phyloP scores from a whole-genome alignment of 257 asterid species.

The Lavandula angustifolia region DNA sequence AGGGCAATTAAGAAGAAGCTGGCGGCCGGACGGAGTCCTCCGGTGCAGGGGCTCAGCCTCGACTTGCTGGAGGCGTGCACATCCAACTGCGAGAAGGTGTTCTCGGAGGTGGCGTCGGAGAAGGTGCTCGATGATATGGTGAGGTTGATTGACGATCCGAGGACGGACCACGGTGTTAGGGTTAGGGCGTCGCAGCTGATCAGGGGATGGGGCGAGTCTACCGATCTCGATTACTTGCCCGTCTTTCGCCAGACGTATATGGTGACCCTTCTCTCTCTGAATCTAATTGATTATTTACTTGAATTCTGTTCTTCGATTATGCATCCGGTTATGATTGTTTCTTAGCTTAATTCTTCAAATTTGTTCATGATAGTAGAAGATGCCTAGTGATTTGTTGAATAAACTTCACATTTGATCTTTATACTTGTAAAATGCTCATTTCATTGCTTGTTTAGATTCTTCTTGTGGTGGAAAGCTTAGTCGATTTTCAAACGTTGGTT shows the following conservation, averaged over 20 bases:
- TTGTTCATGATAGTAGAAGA: too few relatives aligned
- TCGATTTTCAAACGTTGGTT: not conserved
- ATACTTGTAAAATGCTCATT: not conserved
- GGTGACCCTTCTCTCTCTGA: slow-evolving; percentile 42
- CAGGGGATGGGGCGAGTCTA: slow-evolving; percentile 87
- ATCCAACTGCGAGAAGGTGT: slow-evolving; percentile 89
- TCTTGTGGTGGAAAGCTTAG: not conserved
- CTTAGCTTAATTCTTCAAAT: slow-evolving; percentile 11
- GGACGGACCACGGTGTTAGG: slow-evolving; percentile 61
- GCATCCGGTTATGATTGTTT: not conserved
- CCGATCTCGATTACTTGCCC: slow-evolving; percentile 81
- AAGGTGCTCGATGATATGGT: slow-evolving; percentile 88
- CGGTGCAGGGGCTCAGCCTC: slow-evolving; percentile 52
- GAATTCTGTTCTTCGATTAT: not conserved
- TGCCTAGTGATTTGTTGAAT: too few relatives aligned
- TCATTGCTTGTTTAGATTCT: slow-evolving; percentile 7
- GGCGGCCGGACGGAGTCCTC: slow-evolving; percentile 46
- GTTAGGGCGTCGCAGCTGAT: slow-evolving; percentile 80
- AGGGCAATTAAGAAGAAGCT: slow-evolving; percentile 77
- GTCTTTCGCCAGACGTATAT: slow-evolving; percentile 76
- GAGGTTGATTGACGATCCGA: slow-evolving; percentile 76
- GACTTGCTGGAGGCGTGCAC: slow-evolving; percentile 85
- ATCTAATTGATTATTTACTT: not conserved
- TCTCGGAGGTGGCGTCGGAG: slow-evolving; percentile 90
- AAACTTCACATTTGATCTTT: not conserved